Base-by-base conservation (phyloP, 2,329 filamentous ascomycete species). In the Tolypocladium cylindrosporum region DNA sequence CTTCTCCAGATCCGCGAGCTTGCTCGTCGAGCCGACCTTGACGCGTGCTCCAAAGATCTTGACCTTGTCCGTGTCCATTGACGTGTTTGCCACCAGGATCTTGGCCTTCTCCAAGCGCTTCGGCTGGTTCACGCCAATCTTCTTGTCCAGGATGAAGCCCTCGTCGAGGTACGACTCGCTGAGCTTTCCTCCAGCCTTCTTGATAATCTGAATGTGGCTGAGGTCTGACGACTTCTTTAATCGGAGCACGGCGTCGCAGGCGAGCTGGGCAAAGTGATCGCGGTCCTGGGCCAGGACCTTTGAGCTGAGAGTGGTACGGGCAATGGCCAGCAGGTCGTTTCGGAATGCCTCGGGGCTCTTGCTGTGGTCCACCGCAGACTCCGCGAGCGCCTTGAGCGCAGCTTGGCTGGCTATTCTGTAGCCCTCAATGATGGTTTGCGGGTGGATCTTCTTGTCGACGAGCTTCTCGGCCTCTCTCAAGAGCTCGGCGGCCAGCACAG, bases 1-100 rank as follows among this genome's bases (percentile, higher is more conserved):
- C 82, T 95, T 96, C 75, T 99, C 94, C 57, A 99, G 81, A 69
- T 99, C 94, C n/a, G 94, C 94, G 55, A 99, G 83, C 81, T 97
- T 97, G 72, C 91, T 91, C 3, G 94, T 99, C 39, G 91, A 93
- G 65, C 90, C 89, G 60, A 99, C 94, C 83, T 97, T 97, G 68
- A 99, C 91, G 60, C 93, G 86, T 19, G 94, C 94, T 62, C 94
- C 94, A 68, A 99, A 99, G 68, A 99, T 97, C 83, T 99, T 99
- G 79, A 99, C 90, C 82, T 99, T 99, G 78, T 99, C 94, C 41
- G 94, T 99, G 75, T 99, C 94, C 94, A 99, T 99, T 14, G 92
- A 89, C 11, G 94, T 99, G 78, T 99, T 99, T 63, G 94, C 94
- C 27, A 99, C 90, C 58, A 99, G 77, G 64, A 99, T 99, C 80